Conservation (phyloP, 345 rosid species). For the Acer campestre region DNA sequence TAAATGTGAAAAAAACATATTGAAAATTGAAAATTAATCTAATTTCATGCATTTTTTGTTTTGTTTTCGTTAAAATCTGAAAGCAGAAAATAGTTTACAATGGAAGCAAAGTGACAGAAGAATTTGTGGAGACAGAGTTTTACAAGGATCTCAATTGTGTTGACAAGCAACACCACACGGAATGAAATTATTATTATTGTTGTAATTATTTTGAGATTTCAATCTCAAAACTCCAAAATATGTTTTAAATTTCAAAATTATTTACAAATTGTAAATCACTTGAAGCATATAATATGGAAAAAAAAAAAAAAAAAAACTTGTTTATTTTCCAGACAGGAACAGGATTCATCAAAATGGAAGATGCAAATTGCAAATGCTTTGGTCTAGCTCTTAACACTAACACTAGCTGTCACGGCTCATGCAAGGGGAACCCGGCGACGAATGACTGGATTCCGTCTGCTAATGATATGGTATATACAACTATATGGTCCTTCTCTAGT, state of each 20-base stretch:
- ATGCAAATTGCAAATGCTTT: conserved; percentile 32
- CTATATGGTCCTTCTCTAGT: neutral
- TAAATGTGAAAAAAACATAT: too few species aligned
- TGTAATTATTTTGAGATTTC: too few species aligned
- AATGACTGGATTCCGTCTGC: conserved; percentile 68
- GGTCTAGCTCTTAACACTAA: conserved; percentile 35
- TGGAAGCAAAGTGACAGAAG: conserved; percentile 44
- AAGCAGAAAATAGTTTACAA: conserved; percentile 39
- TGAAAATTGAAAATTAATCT: neutral
- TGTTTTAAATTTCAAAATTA: neutral
- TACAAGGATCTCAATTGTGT: conserved; percentile 59
- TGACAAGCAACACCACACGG: conserved; percentile 71
- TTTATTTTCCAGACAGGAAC: conserved; percentile 60
- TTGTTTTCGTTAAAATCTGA: neutral
- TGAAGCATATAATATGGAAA: too few species aligned
- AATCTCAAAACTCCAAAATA: too few species aligned
- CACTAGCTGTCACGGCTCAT: conserved; percentile 38
- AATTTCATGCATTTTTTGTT: too few species aligned
- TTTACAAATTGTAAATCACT: neutral
- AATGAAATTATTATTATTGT: too few species aligned
- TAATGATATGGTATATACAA: conserved; percentile 33
- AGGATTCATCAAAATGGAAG: conserved; percentile 58
- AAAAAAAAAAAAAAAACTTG: neutral
- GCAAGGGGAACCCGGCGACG: conserved; percentile 73
- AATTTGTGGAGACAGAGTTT: conserved; percentile 65